Conservation (phyloP, 2,329 filamentous ascomycete genomes). For the Ceratocystis huliohia region DNA sequence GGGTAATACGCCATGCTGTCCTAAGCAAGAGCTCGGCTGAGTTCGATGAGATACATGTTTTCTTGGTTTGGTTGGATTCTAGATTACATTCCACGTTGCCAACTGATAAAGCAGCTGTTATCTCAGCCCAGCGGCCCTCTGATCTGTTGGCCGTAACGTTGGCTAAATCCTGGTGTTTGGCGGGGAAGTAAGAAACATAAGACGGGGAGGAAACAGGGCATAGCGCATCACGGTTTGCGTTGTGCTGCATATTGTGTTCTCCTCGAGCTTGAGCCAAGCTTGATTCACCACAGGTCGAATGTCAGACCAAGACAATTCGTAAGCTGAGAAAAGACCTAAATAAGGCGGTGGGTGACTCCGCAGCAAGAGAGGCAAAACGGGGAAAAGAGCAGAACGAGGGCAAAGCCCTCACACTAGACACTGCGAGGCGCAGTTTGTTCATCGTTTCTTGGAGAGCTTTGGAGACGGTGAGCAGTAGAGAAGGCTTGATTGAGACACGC, state of each 20-base stretch:
- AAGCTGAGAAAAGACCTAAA: not conserved
- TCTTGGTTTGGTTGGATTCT: not conserved
- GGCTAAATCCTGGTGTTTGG: not conserved
- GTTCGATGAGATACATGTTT: no score
- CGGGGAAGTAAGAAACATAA: not conserved
- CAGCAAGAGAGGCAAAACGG: not conserved
- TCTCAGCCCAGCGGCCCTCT: not conserved
- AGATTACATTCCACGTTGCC: not conserved
- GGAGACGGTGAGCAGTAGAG: not conserved
- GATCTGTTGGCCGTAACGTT: not conserved
- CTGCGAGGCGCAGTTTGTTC: not conserved
- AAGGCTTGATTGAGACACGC: not conserved
- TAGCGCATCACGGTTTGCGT: not conserved
- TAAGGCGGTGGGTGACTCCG: not conserved
- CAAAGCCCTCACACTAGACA: not conserved
- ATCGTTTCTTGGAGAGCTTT: not conserved
- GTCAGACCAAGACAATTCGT: not conserved
- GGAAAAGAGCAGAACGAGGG: not conserved
- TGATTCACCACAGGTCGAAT: not conserved
- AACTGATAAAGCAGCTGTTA: not conserved
- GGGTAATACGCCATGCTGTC: no score
- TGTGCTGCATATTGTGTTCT: not conserved
- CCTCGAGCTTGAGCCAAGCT: not conserved
- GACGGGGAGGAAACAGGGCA: constrained; percentile 6
- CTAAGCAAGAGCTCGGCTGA: no score